Conservation (phyloP, 1,284 basidiomycete species). For the Mycosarcoma mackinlayi region DNA sequence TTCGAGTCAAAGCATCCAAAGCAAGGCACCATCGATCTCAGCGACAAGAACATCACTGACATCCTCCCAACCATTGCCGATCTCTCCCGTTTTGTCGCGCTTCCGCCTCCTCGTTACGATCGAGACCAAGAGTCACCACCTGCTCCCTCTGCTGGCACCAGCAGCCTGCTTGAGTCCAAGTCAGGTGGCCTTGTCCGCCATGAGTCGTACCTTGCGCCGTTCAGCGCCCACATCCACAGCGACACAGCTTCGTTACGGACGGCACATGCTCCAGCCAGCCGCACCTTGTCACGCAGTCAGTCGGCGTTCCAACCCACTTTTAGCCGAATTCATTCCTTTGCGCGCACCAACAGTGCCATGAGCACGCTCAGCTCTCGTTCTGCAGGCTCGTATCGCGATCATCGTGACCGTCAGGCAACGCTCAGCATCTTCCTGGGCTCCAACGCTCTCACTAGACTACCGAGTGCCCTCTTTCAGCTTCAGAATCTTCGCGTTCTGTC, state of each 20-base stretch:
- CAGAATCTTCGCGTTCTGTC: conserved; percentile 63
- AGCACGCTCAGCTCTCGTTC: conserved; percentile 31
- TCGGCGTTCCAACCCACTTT: conserved; percentile 38
- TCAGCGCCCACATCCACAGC: conserved; percentile 41
- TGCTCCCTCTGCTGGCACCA: conserved; percentile 2
- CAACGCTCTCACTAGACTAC: conserved; percentile 58
- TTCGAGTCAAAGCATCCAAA: conserved; percentile 28
- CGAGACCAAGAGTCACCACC: conserved; percentile 9
- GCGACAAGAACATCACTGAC: conserved; percentile 36
- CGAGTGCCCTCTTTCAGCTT: conserved; percentile 64
- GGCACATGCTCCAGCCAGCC: neutral
- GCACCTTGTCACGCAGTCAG: conserved; percentile 34
- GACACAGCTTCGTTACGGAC: conserved; percentile 11
- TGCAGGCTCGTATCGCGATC: conserved; percentile 34
- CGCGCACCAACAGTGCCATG: conserved; percentile 33
- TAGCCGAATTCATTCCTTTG: conserved; percentile 31
- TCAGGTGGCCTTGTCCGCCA: conserved; percentile 41
- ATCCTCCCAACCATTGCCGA: conserved; percentile 45
- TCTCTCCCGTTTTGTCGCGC: conserved; percentile 44
- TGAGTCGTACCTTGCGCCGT: conserved; percentile 45
- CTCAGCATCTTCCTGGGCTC: conserved; percentile 48
- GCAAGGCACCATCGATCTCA: conserved; percentile 39
- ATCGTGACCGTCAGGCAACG: conserved; percentile 46
- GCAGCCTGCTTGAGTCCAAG: conserved; percentile 34
- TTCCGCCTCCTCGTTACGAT: conserved; percentile 43